phyloP scores from a whole-genome alignment of 495 filamentous ascomycete species.

The Tetracladium setigerum region DNA sequence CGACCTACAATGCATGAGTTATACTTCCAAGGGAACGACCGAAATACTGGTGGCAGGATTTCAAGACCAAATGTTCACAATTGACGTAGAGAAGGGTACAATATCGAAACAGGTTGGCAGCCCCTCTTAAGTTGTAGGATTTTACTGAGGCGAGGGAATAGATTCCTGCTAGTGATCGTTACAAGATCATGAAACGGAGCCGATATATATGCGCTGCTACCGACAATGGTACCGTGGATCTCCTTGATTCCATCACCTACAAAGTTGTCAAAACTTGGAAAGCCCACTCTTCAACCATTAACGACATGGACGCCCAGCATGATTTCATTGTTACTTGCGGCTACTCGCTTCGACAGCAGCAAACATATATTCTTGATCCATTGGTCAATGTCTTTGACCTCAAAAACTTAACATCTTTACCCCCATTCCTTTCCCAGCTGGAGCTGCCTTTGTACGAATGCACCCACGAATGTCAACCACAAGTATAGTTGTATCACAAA shows the following conservation, averaged over 20 bases:
- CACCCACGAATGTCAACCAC: slow-evolving; percentile 93
- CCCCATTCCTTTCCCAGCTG: slow-evolving; percentile 85
- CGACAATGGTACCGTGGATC: slow-evolving; percentile 70
- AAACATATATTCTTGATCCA: slow-evolving; percentile 65
- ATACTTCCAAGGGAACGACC: slow-evolving; percentile 70
- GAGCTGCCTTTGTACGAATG: slow-evolving; percentile 88
- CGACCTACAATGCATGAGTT: slow-evolving; percentile 87
- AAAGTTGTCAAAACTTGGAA: slow-evolving; percentile 78
- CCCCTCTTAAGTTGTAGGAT: neutral
- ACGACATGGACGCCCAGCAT: slow-evolving; percentile 90
- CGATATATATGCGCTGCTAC: slow-evolving; percentile 90
- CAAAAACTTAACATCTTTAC: slow-evolving; percentile 73
- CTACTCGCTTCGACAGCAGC: slow-evolving; percentile 53
- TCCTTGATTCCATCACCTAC: slow-evolving; percentile 73
- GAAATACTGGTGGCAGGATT: slow-evolving; percentile 83
- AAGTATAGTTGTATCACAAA: slow-evolving; percentile 80
- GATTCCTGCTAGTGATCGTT: slow-evolving; percentile 64
- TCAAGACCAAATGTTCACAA: slow-evolving; percentile 79
- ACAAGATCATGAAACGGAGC: slow-evolving; percentile 84
- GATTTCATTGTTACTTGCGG: slow-evolving; percentile 92
- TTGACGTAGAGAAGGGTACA: slow-evolving; percentile 81
- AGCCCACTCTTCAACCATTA: slow-evolving; percentile 74
- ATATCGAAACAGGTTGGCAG: slow-evolving; percentile 58
- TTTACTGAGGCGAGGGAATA: slow-evolving; percentile 25
- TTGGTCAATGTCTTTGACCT: slow-evolving; percentile 92